These are phyloP conservation scores for Fusarium liriodendri DNA, from an alignment of 2,329 filamentous ascomycete species.

Conservation along the genomic window DNA sequence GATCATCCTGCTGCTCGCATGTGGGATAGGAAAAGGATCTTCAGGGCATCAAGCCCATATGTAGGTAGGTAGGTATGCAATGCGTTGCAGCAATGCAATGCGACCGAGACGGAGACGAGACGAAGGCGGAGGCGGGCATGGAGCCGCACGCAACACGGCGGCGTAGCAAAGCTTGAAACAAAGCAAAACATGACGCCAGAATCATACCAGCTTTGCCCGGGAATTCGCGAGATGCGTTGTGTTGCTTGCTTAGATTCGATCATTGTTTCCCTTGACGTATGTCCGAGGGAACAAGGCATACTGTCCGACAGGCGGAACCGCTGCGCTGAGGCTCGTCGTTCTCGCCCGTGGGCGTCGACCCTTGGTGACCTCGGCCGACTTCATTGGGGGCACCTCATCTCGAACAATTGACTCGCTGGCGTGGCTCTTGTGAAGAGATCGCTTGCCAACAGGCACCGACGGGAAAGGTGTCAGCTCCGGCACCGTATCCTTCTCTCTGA, in stretches of 20 bases:
- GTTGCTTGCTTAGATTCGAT: constrained; percentile 45
- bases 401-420: constrained; percentile 52
- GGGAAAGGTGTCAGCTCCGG: constrained; percentile 50
- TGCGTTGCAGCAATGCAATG: not conserved
- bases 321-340: constrained; percentile 59
- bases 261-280: constrained; percentile 46
- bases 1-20: not conserved
- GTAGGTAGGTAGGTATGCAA: not conserved
- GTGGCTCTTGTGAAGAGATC: constrained; percentile 50
- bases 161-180: constrained; percentile 7
- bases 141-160: constrained; percentile 16
- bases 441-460: constrained; percentile 34
- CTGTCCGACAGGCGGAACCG: constrained; percentile 56
- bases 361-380: constrained; percentile 46
- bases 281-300: constrained; percentile 59
- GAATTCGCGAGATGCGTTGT: not conserved
- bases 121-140: not conserved
- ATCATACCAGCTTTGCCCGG: not conserved
- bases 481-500: constrained; percentile 48
- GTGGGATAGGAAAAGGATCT: constrained; percentile 8
- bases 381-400: constrained; percentile 43
- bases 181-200: constrained; percentile 21
- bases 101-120: not conserved
- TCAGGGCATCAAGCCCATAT: not conserved
- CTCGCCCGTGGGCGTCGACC: constrained; percentile 55